A percentile compares a stretch with the other conserved stretches of the same genome.
These are phyloP conservation scores for Potentilla sterilis DNA, from an alignment of 306 rosid species.

Conservation along the genomic window DNA sequence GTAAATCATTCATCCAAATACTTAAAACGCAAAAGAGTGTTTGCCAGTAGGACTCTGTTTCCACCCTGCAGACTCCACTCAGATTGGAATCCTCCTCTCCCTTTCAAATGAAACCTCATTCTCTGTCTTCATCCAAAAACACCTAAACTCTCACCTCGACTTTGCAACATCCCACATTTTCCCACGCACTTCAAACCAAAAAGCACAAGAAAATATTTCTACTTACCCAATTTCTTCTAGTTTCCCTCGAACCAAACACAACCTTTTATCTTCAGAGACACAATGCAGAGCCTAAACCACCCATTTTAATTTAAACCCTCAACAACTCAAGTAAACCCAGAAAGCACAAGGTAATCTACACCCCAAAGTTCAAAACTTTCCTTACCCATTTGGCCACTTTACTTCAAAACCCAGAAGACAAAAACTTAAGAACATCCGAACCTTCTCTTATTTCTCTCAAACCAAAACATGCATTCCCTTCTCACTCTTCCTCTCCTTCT, in stretches of 20 bases:
- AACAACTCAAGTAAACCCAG: slow-evolving; percentile 8
- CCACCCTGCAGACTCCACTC: slow-evolving; percentile 2
- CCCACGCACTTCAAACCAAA: slow-evolving; percentile 11
- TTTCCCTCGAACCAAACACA: slow-evolving; percentile 26
- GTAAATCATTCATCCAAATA: slow-evolving; percentile 10
- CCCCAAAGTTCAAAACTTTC: neutral
- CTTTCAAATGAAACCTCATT: slow-evolving; percentile 1
- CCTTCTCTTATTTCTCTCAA: slow-evolving; percentile 10
- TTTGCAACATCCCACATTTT: slow-evolving; percentile 9
- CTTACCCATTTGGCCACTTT: neutral
- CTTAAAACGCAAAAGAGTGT: neutral
- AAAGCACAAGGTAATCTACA: neutral
- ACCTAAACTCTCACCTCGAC: neutral
- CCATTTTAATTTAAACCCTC: neutral
- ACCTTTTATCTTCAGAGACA: neutral
- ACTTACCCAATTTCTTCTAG: slow-evolving; percentile 7
- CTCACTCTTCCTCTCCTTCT: slow-evolving; percentile 15
- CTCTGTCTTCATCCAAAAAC: neutral
- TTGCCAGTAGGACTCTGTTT: neutral
- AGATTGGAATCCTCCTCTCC: slow-evolving; percentile 13
- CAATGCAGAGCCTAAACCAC: slow-evolving; percentile 1
- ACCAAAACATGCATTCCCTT: slow-evolving; percentile 37
- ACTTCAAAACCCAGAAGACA: neutral
- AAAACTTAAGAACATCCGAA: neutral
- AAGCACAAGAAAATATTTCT: neutral